Evolutionary conservation across 305 asterid species (phyloP).

Genomic region (Fraxinus baroniana): DNA sequence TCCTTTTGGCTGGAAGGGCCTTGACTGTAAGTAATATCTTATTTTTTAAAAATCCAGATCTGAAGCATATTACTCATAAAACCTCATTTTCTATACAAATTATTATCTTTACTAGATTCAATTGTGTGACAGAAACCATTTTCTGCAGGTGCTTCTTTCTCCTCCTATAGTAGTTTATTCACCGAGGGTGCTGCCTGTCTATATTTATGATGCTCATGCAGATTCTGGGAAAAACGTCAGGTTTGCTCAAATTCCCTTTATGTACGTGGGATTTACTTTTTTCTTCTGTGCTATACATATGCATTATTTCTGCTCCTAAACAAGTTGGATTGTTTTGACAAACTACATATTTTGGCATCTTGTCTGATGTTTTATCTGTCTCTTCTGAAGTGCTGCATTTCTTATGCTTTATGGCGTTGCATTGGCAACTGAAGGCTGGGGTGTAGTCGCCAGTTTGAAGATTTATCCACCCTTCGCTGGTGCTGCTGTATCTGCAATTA

Average conservation of each 20-base stretch:
- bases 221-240: conserved; percentile 99
- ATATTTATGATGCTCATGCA: conserved; percentile 99
- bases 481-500: conserved; percentile 97
- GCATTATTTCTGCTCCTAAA: conserved; percentile 6
- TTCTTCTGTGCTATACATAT: conserved; percentile 18
- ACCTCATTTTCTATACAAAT: conserved; percentile 10
- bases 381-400: conserved; percentile 78
- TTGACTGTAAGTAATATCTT: conserved; percentile 76
- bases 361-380: conserved; percentile 22
- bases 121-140: conserved; percentile 10
- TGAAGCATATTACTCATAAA: conserved; percentile 15
- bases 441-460: conserved; percentile 98
- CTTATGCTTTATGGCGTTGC: conserved; percentile 96
- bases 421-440: conserved; percentile 99
- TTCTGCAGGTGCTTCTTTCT: conserved; percentile 87
- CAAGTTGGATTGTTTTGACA: conserved; percentile 11
- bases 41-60: conserved; percentile 8
- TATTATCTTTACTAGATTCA: conserved; percentile 18
- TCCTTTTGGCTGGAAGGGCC: conserved; percentile 97
- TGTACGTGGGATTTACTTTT: conserved; percentile 10
- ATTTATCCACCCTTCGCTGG: conserved; percentile 99
- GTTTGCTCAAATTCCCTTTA: conserved; percentile 43
- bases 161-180: conserved; percentile 99
- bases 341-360: conserved; percentile 21
- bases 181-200: conserved; percentile 96